Evolutionary conservation across 2,329 filamentous ascomycete species (phyloP).

Genomic region (Diplodia seriata): DNA sequence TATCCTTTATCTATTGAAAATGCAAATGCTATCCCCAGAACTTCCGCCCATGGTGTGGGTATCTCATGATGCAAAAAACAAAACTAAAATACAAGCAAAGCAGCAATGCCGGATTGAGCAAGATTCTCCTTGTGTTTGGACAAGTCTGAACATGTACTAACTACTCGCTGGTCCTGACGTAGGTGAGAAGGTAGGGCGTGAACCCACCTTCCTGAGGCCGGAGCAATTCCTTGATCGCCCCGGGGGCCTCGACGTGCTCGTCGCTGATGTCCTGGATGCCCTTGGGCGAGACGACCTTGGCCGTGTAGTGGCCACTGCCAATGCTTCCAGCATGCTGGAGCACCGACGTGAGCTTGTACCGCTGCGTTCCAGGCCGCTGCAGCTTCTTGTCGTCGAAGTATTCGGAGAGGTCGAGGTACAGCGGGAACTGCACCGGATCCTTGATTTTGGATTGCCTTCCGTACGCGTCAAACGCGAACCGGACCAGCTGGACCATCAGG

Average conservation of each 20-base stretch:
- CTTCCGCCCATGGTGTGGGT: conserved; percentile 20
- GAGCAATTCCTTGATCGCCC: neutral
- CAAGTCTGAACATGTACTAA: neutral
- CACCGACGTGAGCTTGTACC: conserved; percentile 6
- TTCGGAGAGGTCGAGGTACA: conserved; percentile 21
- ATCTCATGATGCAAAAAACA: conserved; percentile 4
- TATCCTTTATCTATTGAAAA: neutral
- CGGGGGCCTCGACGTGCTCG: neutral
- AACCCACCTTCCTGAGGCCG: neutral
- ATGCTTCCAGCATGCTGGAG: neutral
- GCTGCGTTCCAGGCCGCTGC: conserved; percentile 1
- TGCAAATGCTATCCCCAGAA: neutral
- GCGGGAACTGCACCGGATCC: neutral
- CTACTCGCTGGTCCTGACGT: conserved; percentile 2
- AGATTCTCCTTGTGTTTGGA: neutral
- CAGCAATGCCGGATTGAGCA: neutral
- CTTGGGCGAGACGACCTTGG: conserved; percentile 4
- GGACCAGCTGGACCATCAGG: conserved; percentile 35
- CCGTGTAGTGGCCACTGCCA: conserved; percentile 27
- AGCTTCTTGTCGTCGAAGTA: neutral
- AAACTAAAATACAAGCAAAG: neutral
- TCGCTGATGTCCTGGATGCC: conserved; percentile 17
- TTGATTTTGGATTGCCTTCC: conserved; percentile 1
- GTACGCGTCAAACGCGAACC: conserved; percentile 25
- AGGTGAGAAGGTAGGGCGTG: conserved; percentile 21